Evolutionary conservation across 169 alveolate species (phyloP).

Genomic region (Eimeria sp.): DNA sequence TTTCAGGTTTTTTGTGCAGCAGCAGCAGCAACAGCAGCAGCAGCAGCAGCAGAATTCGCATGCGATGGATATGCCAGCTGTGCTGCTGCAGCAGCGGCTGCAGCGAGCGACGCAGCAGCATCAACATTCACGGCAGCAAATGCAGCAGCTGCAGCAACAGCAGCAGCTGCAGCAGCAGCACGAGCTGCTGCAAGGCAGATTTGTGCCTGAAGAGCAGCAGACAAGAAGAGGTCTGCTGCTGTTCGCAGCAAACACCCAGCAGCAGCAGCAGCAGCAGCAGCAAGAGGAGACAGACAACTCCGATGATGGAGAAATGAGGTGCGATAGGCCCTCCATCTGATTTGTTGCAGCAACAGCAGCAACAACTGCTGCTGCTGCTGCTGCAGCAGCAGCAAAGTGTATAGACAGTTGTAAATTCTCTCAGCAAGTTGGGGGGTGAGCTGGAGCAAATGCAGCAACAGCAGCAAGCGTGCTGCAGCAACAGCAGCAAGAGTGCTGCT

Average conservation of each 20-base stretch:
- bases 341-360: not conserved
- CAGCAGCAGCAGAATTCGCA: slow-evolving; percentile 32
- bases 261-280: slow-evolving; percentile 40
- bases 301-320: slow-evolving; percentile 51
- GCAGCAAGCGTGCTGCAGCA: too few relatives aligned
- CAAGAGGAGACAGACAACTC: slow-evolving; percentile 40
- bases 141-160: slow-evolving; percentile 20
- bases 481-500: too few relatives aligned
- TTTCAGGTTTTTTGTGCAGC: slow-evolving; percentile 42
- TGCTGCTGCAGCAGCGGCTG: slow-evolving; percentile 41
- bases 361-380: not conserved
- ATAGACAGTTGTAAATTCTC: too few relatives aligned
- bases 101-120: slow-evolving; percentile 26
- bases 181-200: slow-evolving; percentile 44
- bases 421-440: too few relatives aligned
- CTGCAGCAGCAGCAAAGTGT: not conserved
- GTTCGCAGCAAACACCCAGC: too few relatives aligned
- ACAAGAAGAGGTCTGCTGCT: not conserved
- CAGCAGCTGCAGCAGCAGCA: slow-evolving; percentile 36
- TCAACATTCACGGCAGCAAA: not conserved
- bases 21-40: slow-evolving; percentile 39
- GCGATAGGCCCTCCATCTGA: slow-evolving; percentile 42
- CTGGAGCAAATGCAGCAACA: too few relatives aligned
- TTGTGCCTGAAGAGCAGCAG: not conserved
- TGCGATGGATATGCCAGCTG: not conserved